These are phyloP conservation scores for Aphanomyces cochlioides DNA, from an alignment of 352 stramenopile species.

Conservation along the genomic window DNA sequence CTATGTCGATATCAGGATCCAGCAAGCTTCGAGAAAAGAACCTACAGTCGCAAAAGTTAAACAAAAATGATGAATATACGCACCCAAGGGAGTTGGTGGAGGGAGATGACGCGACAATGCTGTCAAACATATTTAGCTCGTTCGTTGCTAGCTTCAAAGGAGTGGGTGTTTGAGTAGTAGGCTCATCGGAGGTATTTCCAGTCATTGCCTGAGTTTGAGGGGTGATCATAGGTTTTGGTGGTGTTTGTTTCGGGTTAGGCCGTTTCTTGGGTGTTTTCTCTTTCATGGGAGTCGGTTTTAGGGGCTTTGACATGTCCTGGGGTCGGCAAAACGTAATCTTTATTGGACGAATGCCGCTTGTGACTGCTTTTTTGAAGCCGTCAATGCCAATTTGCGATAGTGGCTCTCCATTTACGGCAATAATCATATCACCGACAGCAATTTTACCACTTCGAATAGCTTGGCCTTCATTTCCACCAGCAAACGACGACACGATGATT, in stretches of 20 bases:
- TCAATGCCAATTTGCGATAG: conserved; percentile 69
- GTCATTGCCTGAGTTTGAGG: no score
- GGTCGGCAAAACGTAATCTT: conserved; percentile 63
- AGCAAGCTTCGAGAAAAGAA: no score
- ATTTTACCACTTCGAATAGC: conserved; percentile 68
- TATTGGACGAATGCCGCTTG: conserved; percentile 53
- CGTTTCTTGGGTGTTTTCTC: neutral
- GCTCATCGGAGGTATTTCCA: no score
- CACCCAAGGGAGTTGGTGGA: no score
- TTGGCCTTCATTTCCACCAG: conserved; percentile 63
- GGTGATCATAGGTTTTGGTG: neutral
- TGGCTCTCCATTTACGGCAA: conserved; percentile 63
- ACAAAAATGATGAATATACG: no score
- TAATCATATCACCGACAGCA: conserved; percentile 69
- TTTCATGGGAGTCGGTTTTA: conserved; percentile 20
- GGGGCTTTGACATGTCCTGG: conserved; percentile 24
- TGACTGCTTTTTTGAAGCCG: conserved; percentile 69
- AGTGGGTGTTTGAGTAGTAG: no score
- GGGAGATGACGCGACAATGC: no score
- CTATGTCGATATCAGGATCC: no score
- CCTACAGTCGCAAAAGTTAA: no score
- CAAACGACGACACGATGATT: conserved; percentile 80
- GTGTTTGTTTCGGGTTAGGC: neutral
- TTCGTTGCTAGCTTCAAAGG: no score
- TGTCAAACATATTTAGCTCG: no score